A percentile compares a stretch with the other conserved stretches of the same genome.
These are phyloP conservation scores for Phytophthora cactorum DNA, from an alignment of 352 stramenopile genomes.

Conservation along the genomic window DNA sequence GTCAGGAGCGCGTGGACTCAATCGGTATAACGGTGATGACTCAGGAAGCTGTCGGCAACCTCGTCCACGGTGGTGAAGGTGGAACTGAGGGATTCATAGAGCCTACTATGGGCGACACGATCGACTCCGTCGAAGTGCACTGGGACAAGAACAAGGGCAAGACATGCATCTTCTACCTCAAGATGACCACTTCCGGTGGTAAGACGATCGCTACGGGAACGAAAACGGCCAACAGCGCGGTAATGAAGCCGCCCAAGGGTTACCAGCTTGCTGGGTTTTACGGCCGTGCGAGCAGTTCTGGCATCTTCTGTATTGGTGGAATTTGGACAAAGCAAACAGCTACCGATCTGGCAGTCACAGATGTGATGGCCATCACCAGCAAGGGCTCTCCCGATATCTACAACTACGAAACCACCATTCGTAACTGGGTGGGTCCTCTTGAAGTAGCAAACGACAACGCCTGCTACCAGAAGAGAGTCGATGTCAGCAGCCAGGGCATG, in stretches of 20 bases:
- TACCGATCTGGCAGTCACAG: constrained; percentile 19
- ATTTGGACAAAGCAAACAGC: constrained; percentile 21
- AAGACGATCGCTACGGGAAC: constrained; percentile 25
- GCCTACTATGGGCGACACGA: constrained; percentile 16
- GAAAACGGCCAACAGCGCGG: constrained; percentile 11
- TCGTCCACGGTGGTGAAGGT: constrained; percentile 29
- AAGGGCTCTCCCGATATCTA: constrained; percentile 17
- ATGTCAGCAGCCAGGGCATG: constrained; percentile 28
- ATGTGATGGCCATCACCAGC: constrained; percentile 23
- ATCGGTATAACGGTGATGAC: constrained; percentile 23
- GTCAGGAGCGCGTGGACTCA: constrained; percentile 20
- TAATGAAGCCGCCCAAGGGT: constrained; percentile 18
- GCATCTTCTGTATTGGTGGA: constrained; percentile 24
- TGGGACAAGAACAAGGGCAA: constrained; percentile 36
- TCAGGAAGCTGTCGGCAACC: constrained; percentile 14
- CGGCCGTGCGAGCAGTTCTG: constrained; percentile 14
- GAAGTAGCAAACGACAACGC: constrained; percentile 10
- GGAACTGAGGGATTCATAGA: constrained; percentile 21
- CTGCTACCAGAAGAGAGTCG: constrained; percentile 37
- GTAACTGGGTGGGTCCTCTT: constrained; percentile 49
- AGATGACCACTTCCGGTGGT: constrained; percentile 5
- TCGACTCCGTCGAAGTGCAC: constrained; percentile 27
- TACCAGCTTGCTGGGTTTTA: constrained; percentile 35
- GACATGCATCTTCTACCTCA: constrained; percentile 36
- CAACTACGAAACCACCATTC: constrained; percentile 35